phyloP scores from a whole-genome alignment of 2,329 filamentous ascomycete genomes.

The Teratosphaeria zuluensis region DNA sequence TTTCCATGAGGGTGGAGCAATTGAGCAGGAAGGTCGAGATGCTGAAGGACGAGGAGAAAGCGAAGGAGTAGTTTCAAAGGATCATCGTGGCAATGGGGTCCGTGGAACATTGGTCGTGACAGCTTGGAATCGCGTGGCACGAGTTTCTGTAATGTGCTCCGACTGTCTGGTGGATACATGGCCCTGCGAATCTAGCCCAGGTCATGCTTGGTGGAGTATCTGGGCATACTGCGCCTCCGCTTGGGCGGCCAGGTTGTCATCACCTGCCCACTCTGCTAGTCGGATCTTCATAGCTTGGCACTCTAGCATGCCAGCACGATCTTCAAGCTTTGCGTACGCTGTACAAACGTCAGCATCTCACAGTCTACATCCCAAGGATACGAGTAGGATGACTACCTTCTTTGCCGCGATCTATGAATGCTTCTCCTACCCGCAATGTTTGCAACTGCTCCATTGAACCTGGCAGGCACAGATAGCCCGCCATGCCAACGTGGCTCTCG shows the following conservation, averaged over 20 bases:
- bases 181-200: not conserved
- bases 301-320: conserved; percentile 62
- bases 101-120: too few relatives aligned
- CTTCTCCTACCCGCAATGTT: conserved; percentile 18
- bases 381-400: conserved; percentile 22
- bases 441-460: conserved; percentile 16
- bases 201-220: conserved; percentile 4
- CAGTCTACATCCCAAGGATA: not conserved
- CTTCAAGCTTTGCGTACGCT: conserved; percentile 59
- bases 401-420: conserved; percentile 20
- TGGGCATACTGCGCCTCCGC: conserved; percentile 16
- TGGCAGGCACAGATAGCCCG: conserved; percentile 42
- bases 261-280: conserved; percentile 61
- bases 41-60: too few relatives aligned
- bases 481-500: conserved; percentile 70
- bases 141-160: too few relatives aligned
- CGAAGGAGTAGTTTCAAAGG: too few relatives aligned
- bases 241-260: conserved; percentile 28
- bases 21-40: too few relatives aligned
- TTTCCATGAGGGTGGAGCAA: too few relatives aligned
- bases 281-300: conserved; percentile 74
- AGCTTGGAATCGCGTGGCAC: too few relatives aligned
- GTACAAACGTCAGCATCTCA: not conserved
- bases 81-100: too few relatives aligned
- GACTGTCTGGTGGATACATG: too few relatives aligned